Evolutionary conservation across 1,284 basidiomycete genomes (phyloP), one percentile per base, ranked within the genome.

Genomic region (Apiotrichum mycotoxinovorans): DNA sequence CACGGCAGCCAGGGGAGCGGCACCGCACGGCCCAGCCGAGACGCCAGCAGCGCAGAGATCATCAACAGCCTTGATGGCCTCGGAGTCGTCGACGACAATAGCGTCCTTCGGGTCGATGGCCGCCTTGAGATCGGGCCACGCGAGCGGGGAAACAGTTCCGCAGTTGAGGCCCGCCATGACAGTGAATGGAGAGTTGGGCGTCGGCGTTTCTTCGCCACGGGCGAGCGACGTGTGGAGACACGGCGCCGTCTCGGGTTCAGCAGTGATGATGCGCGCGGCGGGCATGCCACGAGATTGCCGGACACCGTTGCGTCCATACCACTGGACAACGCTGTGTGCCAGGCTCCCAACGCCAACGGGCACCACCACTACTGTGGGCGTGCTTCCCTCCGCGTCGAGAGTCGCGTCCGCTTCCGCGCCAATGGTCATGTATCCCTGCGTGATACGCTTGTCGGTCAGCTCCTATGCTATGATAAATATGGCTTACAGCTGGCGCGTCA

Each of bases 151-250:
- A 2, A 62, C 54, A 7, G 54, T 58, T 10, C 57, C 57, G 49
- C 60, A 62, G 52, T 62, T 62, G 18, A 62, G 54, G 0, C 60
- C 60, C 7, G 60, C 33, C 60, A 62, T 62, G 35, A 46, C 23
- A 8, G 60, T 62, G 54, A 51, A 56, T 14, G 34, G 8, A 9
- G 40, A 22, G 15, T 34, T 33, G 23, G 51, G 48, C 5, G 46
- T 20, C 22, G 51, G 23, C 14, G 44, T 34, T 1, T 38, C 47
- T 10, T 40, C 25, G 9, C 60, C 56, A 2, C 27, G 23, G 9
- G 38, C 40, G 23, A 62, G 60, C 4, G 51, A 51, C 14, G 26
- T 18, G 44, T 33, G 27, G 12, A 62, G 57, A 25, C 60, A 62
- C 23, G 60, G 57, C 20, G 60, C 60, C 23, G 54, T 51, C 3